Evolutionary conservation across 2,329 filamentous ascomycete genomes (phyloP).

Genomic region (Fusarium nurragi): DNA sequence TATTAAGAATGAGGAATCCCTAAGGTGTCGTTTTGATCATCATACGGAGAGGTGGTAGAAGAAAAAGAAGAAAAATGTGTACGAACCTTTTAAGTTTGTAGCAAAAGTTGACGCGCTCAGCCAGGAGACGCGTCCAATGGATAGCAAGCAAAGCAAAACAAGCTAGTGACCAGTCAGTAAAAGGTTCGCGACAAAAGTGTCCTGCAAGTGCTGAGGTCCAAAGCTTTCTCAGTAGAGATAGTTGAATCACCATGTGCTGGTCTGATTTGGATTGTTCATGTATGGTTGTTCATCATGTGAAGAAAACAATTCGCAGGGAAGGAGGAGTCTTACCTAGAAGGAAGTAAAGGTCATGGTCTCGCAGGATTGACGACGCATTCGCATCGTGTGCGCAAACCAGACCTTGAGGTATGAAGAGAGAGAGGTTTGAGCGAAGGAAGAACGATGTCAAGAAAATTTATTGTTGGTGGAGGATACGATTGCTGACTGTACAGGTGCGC

Average conservation of each 20-base stretch:
- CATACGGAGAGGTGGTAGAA: slow-evolving; percentile 54
- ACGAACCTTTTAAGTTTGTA: slow-evolving; percentile 58
- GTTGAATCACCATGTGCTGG: slow-evolving; percentile 63
- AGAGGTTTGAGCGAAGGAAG: slow-evolving; percentile 22
- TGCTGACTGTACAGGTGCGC: slow-evolving; percentile 39
- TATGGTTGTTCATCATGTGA: slow-evolving; percentile 49
- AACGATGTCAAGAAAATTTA: slow-evolving; percentile 40
- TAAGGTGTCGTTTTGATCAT: slow-evolving; percentile 70
- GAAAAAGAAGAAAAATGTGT: slow-evolving; percentile 1
- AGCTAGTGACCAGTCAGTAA: slow-evolving; percentile 32
- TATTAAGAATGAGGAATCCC: slow-evolving; percentile 76
- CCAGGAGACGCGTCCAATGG: slow-evolving; percentile 14
- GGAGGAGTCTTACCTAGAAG: slow-evolving; percentile 38
- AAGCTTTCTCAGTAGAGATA: slow-evolving; percentile 63
- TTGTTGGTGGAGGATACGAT: slow-evolving; percentile 36
- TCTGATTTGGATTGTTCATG: slow-evolving; percentile 73
- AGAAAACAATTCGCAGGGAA: slow-evolving; percentile 12
- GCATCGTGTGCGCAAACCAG: slow-evolving; percentile 35
- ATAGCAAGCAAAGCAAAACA: slow-evolving; percentile 4
- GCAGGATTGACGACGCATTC: slow-evolving; percentile 33
- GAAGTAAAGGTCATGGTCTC: slow-evolving; percentile 20
- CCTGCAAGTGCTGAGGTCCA: slow-evolving; percentile 33
- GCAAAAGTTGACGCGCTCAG: slow-evolving; percentile 7
- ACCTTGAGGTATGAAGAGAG: slow-evolving; percentile 38
- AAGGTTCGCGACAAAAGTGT: not conserved